Conservation (phyloP, 2,329 filamentous ascomycete genomes). For the Fusarium sp. region DNA sequence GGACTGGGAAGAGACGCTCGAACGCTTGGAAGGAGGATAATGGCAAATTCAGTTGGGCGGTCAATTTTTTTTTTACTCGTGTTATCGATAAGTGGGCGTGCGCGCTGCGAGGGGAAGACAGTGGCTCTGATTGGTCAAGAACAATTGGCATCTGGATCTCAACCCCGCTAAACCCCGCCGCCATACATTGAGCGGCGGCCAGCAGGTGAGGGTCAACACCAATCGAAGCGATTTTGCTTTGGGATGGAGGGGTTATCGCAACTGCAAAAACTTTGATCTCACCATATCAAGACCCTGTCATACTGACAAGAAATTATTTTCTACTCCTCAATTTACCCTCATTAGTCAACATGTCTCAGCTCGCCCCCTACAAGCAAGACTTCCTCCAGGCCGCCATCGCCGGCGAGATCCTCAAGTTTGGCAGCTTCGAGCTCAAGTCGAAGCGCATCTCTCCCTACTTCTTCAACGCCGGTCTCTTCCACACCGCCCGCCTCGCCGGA, state of each 20-base stretch:
- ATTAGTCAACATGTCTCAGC: slow-evolving; percentile 51
- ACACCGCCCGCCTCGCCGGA: slow-evolving; percentile 77
- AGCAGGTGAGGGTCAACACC: slow-evolving; percentile 33
- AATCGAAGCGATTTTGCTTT: slow-evolving; percentile 1
- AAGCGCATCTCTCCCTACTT: slow-evolving; percentile 93
- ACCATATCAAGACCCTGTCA: background rate
- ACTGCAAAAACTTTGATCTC: slow-evolving; percentile 30
- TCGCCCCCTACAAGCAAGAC: slow-evolving; percentile 71
- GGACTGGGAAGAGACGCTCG: slow-evolving; percentile 13
- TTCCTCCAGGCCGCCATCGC: slow-evolving; percentile 75
- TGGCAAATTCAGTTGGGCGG: slow-evolving; percentile 43
- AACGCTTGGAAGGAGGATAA: slow-evolving; percentile 33
- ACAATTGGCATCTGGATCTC: slow-evolving; percentile 21
- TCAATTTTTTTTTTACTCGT: slow-evolving; percentile 49
- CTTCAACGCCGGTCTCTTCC: slow-evolving; percentile 94
- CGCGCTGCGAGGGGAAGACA: background rate
- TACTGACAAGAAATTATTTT: background rate
- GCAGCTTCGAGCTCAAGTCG: slow-evolving; percentile 89
- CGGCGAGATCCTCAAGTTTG: slow-evolving; percentile 78
- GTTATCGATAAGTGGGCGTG: slow-evolving; percentile 7
- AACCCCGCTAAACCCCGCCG: slow-evolving; percentile 38
- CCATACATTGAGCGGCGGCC: slow-evolving; percentile 20
- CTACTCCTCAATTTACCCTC: background rate
- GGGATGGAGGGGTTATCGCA: slow-evolving; percentile 25
- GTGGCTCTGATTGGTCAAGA: background rate